These are phyloP conservation scores for Juglanconis oblonga DNA, from an alignment of 2,329 filamentous ascomycete genomes.

Conservation along the genomic window DNA sequence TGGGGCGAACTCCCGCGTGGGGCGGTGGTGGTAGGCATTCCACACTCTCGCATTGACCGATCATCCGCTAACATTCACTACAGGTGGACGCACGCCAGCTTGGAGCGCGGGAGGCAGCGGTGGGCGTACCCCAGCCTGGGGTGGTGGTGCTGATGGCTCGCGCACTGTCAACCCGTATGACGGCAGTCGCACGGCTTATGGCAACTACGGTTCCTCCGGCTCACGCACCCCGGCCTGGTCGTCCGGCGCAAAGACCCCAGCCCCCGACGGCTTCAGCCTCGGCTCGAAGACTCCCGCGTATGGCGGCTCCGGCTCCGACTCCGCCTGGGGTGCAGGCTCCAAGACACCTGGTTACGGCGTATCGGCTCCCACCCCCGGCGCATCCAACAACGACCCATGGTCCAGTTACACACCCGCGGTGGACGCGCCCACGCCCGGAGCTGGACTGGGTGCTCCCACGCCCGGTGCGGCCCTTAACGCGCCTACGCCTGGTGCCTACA, in stretches of 20 bases:
- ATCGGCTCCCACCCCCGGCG: constrained; percentile 57
- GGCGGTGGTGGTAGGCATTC: constrained; percentile 60
- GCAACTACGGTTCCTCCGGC: constrained; percentile 39
- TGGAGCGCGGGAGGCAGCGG: constrained; percentile 56
- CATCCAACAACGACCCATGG: constrained; percentile 56
- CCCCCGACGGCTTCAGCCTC: constrained; percentile 60
- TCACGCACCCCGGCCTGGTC: constrained; percentile 75
- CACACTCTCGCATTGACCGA: background rate
- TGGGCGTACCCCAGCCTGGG: constrained; percentile 69
- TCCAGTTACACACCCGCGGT: constrained; percentile 53
- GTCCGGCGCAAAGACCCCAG: constrained; percentile 71
- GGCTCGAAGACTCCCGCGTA: constrained; percentile 70
- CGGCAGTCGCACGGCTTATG: constrained; percentile 71
- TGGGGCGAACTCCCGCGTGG: constrained; percentile 73
- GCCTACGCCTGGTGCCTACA: constrained; percentile 67
- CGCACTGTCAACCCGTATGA: constrained; percentile 69
- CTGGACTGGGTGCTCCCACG: constrained; percentile 56
- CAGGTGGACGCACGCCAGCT: constrained; percentile 59
- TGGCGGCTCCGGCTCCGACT: constrained; percentile 34
- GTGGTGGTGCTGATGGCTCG: constrained; percentile 52
- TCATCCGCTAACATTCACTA: constrained; percentile 35
- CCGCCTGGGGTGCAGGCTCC: constrained; percentile 62
- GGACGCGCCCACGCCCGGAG: constrained; percentile 68
- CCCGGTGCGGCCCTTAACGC: constrained; percentile 59
- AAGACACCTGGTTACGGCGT: constrained; percentile 74